phyloP scores from a whole-genome alignment of 495 filamentous ascomycete species.

The Neurospora sp. region DNA sequence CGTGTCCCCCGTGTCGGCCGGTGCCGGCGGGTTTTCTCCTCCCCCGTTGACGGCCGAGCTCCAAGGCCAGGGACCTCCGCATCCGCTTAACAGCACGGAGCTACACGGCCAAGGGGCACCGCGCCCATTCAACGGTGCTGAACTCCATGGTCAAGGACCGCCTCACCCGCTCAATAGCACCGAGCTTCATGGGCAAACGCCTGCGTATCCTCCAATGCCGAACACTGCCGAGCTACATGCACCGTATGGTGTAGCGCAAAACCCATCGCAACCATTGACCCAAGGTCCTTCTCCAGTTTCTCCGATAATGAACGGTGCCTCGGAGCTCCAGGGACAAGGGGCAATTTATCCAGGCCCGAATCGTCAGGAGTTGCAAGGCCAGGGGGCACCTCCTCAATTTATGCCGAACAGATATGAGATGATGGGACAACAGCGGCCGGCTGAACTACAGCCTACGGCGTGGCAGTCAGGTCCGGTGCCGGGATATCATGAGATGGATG shows the following conservation, averaged over 20 bases:
- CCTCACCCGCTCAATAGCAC: conserved; percentile 5
- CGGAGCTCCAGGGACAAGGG: conserved; percentile 16
- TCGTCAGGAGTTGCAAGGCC: conserved; percentile 6
- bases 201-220: conserved; percentile 7
- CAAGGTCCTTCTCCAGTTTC: not conserved
- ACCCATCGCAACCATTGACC: not conserved
- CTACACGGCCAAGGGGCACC: conserved; percentile 13
- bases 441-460: conserved; percentile 17
- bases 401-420: conserved; percentile 11
- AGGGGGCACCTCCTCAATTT: conserved; percentile 2
- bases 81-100: conserved; percentile 18
- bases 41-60: conserved; percentile 23
- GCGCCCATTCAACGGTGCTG: not conserved
- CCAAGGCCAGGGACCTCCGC: conserved; percentile 16
- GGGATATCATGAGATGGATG: conserved; percentile 31
- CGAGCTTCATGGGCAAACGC: conserved; percentile 11
- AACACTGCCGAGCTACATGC: conserved; percentile 13
- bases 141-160: conserved; percentile 2
- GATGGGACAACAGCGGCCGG: conserved; percentile 10
- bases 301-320: not conserved
- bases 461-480: conserved; percentile 34
- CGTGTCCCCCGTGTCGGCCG: conserved; percentile 31
- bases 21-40: conserved; percentile 12
- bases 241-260: not conserved
- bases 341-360: conserved; percentile 5